These are phyloP conservation scores for Talinum fruticosum DNA, from an alignment of 148 eudicot genomes.

Conservation along the genomic window DNA sequence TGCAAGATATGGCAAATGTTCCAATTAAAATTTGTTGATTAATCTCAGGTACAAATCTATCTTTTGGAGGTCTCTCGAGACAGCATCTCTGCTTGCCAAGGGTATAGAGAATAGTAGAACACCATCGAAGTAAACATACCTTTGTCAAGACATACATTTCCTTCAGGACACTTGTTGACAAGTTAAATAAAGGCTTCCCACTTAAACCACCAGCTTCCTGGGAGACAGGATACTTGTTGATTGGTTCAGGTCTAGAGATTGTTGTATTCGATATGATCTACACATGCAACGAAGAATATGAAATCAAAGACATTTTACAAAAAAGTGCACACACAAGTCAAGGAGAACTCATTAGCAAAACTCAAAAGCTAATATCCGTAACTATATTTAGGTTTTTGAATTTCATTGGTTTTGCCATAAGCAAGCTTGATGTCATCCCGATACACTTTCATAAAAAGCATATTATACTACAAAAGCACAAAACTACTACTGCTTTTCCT, in stretches of 20 bases:
- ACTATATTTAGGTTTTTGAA: background rate
- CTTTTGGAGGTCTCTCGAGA: too few species aligned
- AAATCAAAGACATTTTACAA: background rate
- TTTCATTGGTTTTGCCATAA: background rate
- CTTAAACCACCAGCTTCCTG: conserved; percentile 91
- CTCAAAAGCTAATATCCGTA: background rate
- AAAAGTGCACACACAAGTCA: background rate
- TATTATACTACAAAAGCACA: background rate
- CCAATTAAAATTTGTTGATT: too few species aligned
- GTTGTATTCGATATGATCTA: conserved; percentile 98
- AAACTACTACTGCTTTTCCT: background rate
- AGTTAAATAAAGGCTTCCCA: conserved; percentile 83
- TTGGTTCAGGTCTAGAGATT: conserved; percentile 81
- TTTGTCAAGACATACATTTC: conserved; percentile 87
- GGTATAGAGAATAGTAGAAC: too few species aligned
- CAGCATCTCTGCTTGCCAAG: too few species aligned
- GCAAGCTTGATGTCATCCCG: background rate
- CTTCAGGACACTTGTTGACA: conserved; percentile 75
- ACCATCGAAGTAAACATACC: conserved; percentile 40
- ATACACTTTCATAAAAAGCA: background rate
- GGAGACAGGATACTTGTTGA: conserved; percentile 50
- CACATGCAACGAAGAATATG: conserved; percentile 23
- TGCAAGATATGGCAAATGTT: too few species aligned
- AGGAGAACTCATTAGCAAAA: background rate
- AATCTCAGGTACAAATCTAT: too few species aligned